Evolutionary conservation across 192 early-diverging fungal species (phyloP).

Genomic region (Coemansia sp.): DNA sequence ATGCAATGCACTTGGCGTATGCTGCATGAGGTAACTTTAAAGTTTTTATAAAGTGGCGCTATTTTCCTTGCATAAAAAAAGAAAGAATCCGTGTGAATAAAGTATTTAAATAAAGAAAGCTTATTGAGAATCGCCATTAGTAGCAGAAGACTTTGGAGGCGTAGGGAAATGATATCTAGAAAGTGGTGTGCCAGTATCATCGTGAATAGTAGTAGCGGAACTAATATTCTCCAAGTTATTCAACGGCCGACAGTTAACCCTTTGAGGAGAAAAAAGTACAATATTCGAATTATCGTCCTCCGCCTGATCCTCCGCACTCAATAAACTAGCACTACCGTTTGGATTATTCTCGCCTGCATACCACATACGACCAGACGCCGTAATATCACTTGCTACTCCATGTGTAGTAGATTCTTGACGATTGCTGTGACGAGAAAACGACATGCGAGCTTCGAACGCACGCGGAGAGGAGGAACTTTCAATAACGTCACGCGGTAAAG

Average conservation of each 20-base stretch:
- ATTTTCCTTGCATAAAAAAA: not conserved
- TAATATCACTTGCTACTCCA: not conserved
- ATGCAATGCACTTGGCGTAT: too few species aligned
- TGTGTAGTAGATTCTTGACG: constrained; percentile 13
- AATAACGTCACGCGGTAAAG: constrained; percentile 26
- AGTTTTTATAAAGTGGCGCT: not conserved
- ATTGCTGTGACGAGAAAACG: constrained; percentile 32
- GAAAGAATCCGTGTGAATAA: not conserved
- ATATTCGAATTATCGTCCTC: constrained; percentile 21
- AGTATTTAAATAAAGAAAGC: not conserved
- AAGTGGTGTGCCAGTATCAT: constrained; percentile 13
- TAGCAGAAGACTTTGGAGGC: constrained; percentile 14
- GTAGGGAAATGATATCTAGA: constrained; percentile 24
- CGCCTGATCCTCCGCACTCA: constrained; percentile 17
- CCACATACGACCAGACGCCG: not conserved
- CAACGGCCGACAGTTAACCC: not conserved
- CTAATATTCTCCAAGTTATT: constrained; percentile 38
- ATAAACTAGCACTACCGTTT: constrained; percentile 7
- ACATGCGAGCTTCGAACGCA: constrained; percentile 37
- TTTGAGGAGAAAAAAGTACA: constrained; percentile 41
- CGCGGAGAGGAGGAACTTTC: constrained; percentile 15
- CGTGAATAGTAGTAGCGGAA: constrained; percentile 48
- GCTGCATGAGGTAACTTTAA: too few species aligned
- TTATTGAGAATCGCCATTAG: constrained; percentile 6
- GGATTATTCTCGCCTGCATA: not conserved